Percentiles rank a stretch among this genome's conserved stretches.
Conservation (phyloP, 2,329 filamentous ascomycete genomes). For the Madurella mycetomatis region DNA sequence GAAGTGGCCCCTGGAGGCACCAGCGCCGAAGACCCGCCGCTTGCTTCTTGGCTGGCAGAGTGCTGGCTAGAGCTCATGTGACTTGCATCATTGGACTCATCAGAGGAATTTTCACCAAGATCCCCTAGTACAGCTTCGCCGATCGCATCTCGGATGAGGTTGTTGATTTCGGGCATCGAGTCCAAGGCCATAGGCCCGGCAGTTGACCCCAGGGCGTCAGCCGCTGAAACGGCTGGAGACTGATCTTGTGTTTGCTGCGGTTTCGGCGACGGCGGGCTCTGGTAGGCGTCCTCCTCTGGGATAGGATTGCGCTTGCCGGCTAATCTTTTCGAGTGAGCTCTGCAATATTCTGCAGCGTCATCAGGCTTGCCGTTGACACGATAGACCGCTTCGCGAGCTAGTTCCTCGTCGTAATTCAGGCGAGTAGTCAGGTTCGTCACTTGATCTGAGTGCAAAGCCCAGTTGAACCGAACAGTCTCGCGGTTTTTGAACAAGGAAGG, state of each 20-base stretch:
- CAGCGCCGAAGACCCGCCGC: slow-evolving; percentile 23
- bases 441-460: slow-evolving; percentile 37
- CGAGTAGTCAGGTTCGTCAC: slow-evolving; percentile 20
- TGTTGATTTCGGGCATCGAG: slow-evolving; percentile 24
- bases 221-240: background rate
- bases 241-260: slow-evolving; percentile 27
- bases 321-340: slow-evolving; percentile 53
- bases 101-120: slow-evolving; percentile 22
- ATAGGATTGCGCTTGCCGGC: slow-evolving; percentile 63
- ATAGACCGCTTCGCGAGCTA: slow-evolving; percentile 76
- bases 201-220: slow-evolving; percentile 11
- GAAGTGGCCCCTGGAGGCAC: slow-evolving; percentile 26
- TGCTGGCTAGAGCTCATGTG: slow-evolving; percentile 20
- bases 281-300: slow-evolving; percentile 53
- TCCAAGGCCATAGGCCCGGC: slow-evolving; percentile 34
- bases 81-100: slow-evolving; percentile 27
- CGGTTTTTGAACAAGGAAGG: slow-evolving; percentile 43
- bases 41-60: slow-evolving; percentile 14
- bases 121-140: slow-evolving; percentile 25
- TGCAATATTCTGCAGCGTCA: slow-evolving; percentile 70
- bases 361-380: slow-evolving; percentile 65
- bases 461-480: slow-evolving; percentile 43
- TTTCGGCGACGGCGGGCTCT: slow-evolving; percentile 28
- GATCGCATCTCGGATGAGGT: slow-evolving; percentile 25
- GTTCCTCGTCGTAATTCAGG: slow-evolving; percentile 52